Evolutionary conservation across 2,329 filamentous ascomycete species (phyloP).

Genomic region (Escovopsis sp.): DNA sequence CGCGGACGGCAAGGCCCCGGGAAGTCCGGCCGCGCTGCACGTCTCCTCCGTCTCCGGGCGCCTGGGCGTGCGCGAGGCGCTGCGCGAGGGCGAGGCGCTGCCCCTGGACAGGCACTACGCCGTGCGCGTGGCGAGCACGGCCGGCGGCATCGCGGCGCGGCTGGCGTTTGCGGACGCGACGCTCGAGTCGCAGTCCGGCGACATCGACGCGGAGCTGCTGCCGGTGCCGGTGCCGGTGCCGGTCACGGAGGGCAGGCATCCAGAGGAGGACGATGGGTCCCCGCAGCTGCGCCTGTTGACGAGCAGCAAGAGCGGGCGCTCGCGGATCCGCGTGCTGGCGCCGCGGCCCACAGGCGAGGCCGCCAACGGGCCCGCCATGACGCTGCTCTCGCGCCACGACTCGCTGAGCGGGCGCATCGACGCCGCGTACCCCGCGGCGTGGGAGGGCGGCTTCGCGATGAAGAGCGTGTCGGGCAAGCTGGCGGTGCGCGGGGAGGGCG

Average conservation of each 20-base stretch:
- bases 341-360: conserved; percentile 16
- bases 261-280: conserved; percentile 8
- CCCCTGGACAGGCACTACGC: conserved; percentile 30
- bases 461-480: conserved; percentile 27
- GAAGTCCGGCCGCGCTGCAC: conserved; percentile 23
- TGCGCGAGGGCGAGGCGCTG: conserved; percentile 10
- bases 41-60: conserved; percentile 29
- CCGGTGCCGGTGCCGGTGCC: conserved; percentile 21
- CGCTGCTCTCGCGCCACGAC: conserved; percentile 26
- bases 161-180: conserved; percentile 23
- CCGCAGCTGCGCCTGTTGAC: conserved; percentile 23
- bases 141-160: conserved; percentile 27
- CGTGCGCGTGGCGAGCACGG: conserved; percentile 27
- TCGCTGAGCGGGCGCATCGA: conserved; percentile 29
- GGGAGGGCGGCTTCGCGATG: conserved; percentile 32
- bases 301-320: conserved; percentile 28
- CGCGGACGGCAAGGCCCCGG: conserved; percentile 17
- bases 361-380: conserved; percentile 11
- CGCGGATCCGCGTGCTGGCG: conserved; percentile 25
- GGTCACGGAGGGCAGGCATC: too few relatives aligned
- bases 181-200: conserved; percentile 27
- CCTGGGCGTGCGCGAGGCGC: conserved; percentile 26
- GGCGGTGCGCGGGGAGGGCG: conserved; percentile 25
- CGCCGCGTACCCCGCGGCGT: conserved; percentile 31
- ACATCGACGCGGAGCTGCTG: conserved; percentile 24